phyloP scores from a whole-genome alignment of 2,329 filamentous ascomycete genomes.

The Capronia coronata region DNA sequence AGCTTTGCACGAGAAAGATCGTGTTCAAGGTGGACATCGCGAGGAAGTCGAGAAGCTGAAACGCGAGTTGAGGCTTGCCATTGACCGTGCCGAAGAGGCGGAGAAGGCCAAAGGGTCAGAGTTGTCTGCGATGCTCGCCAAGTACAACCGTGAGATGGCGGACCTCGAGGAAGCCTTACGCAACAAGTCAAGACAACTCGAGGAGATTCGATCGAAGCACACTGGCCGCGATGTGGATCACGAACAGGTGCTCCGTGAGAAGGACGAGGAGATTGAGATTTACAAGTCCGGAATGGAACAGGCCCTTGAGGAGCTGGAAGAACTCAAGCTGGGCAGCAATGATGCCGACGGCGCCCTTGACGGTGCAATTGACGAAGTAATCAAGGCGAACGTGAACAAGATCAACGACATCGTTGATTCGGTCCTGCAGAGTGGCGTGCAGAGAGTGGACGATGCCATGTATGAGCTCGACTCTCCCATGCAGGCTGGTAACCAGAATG shows the following conservation, averaged over 20 bases:
- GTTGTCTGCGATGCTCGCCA: constrained; percentile 85
- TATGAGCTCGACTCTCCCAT: constrained; percentile 97
- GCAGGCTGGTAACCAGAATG: constrained; percentile 98
- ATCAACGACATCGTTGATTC: constrained; percentile 98
- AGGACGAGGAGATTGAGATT: constrained; percentile 95
- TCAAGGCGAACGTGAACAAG: constrained; percentile 80
- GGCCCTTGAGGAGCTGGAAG: constrained; percentile 84
- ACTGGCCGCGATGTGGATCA: constrained; percentile 78
- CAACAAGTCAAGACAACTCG: constrained; percentile 79
- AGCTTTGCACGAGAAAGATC: constrained; percentile 86
- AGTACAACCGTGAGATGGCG: constrained; percentile 95
- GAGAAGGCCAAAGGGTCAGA: constrained; percentile 93
- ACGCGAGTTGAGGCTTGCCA: constrained; percentile 84
- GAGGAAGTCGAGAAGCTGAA: constrained; percentile 93
- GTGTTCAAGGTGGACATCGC: constrained; percentile 74
- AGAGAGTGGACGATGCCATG: constrained; percentile 89
- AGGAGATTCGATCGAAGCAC: constrained; percentile 72
- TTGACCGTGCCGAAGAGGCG: constrained; percentile 84
- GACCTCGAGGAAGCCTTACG: constrained; percentile 87
- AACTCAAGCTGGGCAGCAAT: constrained; percentile 65
- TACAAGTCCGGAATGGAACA: constrained; percentile 98
- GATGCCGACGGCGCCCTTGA: constrained; percentile 76
- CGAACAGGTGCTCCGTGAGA: constrained; percentile 77
- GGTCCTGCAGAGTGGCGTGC: constrained; percentile 84
- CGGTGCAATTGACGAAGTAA: constrained; percentile 81